Evolutionary conservation across 495 filamentous ascomycete genomes (phyloP).

Genomic region (Xylaria intraflava): DNA sequence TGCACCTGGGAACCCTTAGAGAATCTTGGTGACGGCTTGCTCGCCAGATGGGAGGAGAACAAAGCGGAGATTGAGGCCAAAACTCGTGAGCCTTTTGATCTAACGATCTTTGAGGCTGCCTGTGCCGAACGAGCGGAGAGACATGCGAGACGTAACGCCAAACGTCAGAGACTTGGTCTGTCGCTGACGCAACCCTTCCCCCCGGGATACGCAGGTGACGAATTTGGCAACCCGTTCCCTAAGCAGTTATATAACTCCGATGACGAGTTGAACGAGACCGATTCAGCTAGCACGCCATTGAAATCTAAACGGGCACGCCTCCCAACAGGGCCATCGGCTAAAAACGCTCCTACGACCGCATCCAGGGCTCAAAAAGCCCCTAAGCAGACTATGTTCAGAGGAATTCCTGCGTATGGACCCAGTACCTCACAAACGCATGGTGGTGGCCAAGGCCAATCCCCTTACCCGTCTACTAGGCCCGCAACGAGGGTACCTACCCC

Average conservation of each 20-base stretch:
- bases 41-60: constrained; percentile 48
- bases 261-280: neutral
- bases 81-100: constrained; percentile 39
- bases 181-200: constrained; percentile 17
- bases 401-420: neutral
- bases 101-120: constrained; percentile 38
- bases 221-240: neutral
- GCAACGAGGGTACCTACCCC: constrained; percentile 1
- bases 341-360: neutral
- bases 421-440: neutral
- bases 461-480: neutral
- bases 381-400: constrained; percentile 7
- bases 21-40: constrained; percentile 43
- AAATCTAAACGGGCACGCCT: neutral
- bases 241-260: neutral
- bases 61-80: constrained; percentile 41
- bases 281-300: neutral
- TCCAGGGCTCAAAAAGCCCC: neutral
- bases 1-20: constrained; percentile 60
- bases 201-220: neutral
- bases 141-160: constrained; percentile 43
- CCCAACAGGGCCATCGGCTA: neutral
- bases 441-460: constrained; percentile 5
- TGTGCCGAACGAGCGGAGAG: constrained; percentile 26
- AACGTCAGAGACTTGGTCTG: constrained; percentile 34